Base-by-base conservation (phyloP, 2,329 filamentous ascomycete genomes). In the Pyrenophora graminea region DNA sequence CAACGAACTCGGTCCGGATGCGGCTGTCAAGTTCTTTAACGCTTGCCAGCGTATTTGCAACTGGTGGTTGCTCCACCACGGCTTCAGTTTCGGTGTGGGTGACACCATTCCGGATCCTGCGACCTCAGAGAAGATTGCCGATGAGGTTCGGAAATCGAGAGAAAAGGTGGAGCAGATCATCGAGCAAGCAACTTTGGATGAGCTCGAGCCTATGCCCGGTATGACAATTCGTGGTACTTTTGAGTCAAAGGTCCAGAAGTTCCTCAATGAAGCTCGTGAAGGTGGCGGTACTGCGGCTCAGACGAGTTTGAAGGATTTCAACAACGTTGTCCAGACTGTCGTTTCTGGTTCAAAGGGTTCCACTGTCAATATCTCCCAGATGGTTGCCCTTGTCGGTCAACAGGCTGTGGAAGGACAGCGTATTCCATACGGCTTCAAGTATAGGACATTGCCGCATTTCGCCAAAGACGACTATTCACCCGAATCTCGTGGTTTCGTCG, bases 211-310 rank as follows among this genome's bases (percentile, higher is more conserved):
- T n/a, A 78, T 94, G 46, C 94, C 94, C 37, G 94, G 94, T 83
- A 97, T 99, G 92, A 99, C 95, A 61, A 89, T 99, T 53, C 89
- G 95, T 80, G 91, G 96, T 70, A 97, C 94, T 0, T 99, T 99
- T 70, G 94, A 99, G 77, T 95, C 89, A 78, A 93, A 95, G 77
- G 94, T 97, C 30, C 96, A 93, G 40, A 91, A 92, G 74, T 90
- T 90, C 49, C 80, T 99, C 47, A 97, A 99, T 77, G 90, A 88
- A 58, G 93, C 93, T 70, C 93, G 93, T 88, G 94, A 99, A 71
- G 89, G 92, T 74, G 94, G 94, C 69, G 94, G 94, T 86, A 93
- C 88, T 18, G 89, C 87, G 43, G 96, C 94, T 0, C 90, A 95
- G 75, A 88, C 91, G 77, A 91, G 89, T 80, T 78, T 99, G 72